Percentiles rank a stretch among this genome's conserved stretches.
Conservation (phyloP, 495 filamentous ascomycete species). For the Margaritispora aquatica region DNA sequence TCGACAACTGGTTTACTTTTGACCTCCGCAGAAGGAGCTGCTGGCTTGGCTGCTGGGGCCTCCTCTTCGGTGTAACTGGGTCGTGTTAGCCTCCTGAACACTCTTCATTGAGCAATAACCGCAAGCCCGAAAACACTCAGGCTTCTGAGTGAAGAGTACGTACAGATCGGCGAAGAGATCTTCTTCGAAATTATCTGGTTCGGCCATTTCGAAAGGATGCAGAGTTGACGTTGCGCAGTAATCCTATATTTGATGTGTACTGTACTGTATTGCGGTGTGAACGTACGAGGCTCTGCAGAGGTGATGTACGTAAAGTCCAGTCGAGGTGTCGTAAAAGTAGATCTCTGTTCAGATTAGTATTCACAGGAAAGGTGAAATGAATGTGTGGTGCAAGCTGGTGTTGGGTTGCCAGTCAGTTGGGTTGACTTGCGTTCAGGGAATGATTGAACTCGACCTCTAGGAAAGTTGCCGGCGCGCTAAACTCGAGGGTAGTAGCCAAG, state of each 20-base stretch:
- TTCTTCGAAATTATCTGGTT: slow-evolving; percentile 87
- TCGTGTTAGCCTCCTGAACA: slow-evolving; percentile 12
- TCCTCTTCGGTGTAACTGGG: slow-evolving; percentile 78
- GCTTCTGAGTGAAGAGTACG: slow-evolving; percentile 29
- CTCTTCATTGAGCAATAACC: not conserved
- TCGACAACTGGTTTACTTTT: slow-evolving; percentile 10
- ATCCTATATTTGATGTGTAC: not conserved
- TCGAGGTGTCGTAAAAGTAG: not conserved
- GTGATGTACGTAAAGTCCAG: no score
- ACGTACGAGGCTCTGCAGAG: not conserved
- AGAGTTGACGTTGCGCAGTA: not conserved
- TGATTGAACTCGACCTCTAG: no score
- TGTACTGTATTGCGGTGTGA: not conserved
- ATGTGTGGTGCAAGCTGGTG: not conserved
- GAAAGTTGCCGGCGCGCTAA: not conserved
- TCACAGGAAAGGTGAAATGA: not conserved
- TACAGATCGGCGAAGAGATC: slow-evolving; percentile 99
- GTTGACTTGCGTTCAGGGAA: no score
- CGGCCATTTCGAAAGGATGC: slow-evolving; percentile 57
- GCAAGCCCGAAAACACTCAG: not conserved
- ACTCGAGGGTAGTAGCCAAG: not conserved
- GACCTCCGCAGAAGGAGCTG: slow-evolving; percentile 30
- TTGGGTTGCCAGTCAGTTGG: not conserved
- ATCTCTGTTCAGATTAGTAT: not conserved
- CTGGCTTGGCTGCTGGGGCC: slow-evolving; percentile 45